A percentile compares a stretch with the other conserved stretches of the same genome.
Evolutionary conservation across 441 rosid genomes (phyloP).

Genomic region (Bruguiera hainesii): DNA sequence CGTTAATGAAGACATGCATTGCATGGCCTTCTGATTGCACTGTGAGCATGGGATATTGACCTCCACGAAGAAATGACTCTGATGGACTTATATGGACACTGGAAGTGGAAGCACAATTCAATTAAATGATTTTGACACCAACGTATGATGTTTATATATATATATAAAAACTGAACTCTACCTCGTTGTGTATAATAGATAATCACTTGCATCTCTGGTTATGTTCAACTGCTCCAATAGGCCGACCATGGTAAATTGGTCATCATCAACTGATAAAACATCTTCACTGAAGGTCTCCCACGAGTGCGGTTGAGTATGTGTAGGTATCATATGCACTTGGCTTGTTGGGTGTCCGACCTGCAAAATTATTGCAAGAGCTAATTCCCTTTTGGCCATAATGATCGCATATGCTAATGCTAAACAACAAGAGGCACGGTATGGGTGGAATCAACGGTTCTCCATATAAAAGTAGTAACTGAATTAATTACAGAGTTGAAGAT

Average conservation of each 20-base stretch:
- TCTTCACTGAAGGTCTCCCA: constrained; percentile 69
- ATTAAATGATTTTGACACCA: neutral
- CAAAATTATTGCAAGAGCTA: neutral
- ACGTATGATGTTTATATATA: neutral
- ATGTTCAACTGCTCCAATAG: constrained; percentile 77
- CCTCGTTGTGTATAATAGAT: constrained; percentile 91
- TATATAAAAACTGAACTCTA: constrained; percentile 17
- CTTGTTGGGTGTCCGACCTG: constrained; percentile 58
- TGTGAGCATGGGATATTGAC: constrained; percentile 53
- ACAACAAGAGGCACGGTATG: no score
- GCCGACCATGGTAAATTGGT: constrained; percentile 51
- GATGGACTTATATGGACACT: constrained; percentile 63
- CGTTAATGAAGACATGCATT: constrained; percentile 77
- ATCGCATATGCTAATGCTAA: no score
- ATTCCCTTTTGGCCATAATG: no score
- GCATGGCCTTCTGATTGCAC: constrained; percentile 85
- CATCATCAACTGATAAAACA: constrained; percentile 54
- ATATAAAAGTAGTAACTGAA: no score
- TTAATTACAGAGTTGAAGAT: no score
- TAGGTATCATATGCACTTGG: constrained; percentile 55
- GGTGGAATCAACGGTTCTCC: no score
- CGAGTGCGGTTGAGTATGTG: constrained; percentile 40
- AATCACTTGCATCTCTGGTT: constrained; percentile 86
- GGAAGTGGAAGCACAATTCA: neutral
- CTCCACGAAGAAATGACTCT: constrained; percentile 76